Base-by-base conservation (phyloP, 192 early-diverging fungal genomes). In the Mortierella antarctica region DNA sequence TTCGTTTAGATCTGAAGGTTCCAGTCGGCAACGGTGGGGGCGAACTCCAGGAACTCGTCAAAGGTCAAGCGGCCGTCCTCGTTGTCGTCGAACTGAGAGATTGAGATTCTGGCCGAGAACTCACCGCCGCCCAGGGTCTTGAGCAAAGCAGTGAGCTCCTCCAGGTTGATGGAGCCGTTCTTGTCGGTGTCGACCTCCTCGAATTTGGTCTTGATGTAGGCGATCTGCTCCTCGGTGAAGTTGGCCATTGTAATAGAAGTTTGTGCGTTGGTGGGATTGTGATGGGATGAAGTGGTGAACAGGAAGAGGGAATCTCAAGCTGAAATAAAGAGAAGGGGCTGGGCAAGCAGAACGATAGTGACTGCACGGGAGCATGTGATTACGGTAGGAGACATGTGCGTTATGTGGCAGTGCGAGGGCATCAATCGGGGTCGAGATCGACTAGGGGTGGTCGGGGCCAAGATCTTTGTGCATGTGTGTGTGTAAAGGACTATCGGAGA, bases 21-120 rank as follows among this genome's bases (percentile, higher is more conserved):
- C 65, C 65, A 67, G 54, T 57, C 44, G n/a, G 12, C 65, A 21
- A 67, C 54, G 54, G 65, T 67, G 45, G 65, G 65, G 11, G 65
- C 65, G 54, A 67, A 57, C 54, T 67, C 20, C 11, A 67, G 54
- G 65, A 67, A 67, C 45, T 67, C 65, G 20, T 67, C 65, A 39
- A 67, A 67, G 54, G 65, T 67, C 65, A 67, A 53, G 20, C 15
- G n/a, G 44, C 65, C 65, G 44, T 67, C 65, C 12, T 67, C 13
- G 65, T 67, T 67, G 5, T 44, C 3, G 54, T 67, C 65, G 54
- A 67, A 67, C 54, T 67, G 54, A 13, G n/a, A 0, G 54, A 47
- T 20, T 7, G 65, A 46, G 65, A 67, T 67, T 9, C 5, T 21
- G 65, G 65, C 53, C 51, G 65, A 67, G 53, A 67, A 57, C 14